A percentile compares a stretch with the other conserved stretches of the same genome.
Evolutionary conservation across 768 basidiomycete genomes (phyloP).

Genomic region (Candolleomyces aberdarensis): DNA sequence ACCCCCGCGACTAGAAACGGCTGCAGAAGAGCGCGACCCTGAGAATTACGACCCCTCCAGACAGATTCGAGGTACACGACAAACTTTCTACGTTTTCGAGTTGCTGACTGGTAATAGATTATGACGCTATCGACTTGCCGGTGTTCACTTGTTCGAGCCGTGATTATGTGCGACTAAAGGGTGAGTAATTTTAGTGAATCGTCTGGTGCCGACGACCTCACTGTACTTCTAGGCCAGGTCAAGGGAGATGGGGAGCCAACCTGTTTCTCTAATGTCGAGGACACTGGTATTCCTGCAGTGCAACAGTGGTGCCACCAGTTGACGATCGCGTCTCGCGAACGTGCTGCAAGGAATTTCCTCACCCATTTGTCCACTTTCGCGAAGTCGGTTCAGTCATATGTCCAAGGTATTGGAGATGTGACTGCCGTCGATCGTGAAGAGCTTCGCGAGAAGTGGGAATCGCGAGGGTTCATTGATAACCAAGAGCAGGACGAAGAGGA

Average conservation of each 20-base stretch:
- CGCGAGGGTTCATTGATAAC: slow-evolving; percentile 25
- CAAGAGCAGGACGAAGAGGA: slow-evolving; percentile 10
- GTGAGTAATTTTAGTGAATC: slow-evolving; percentile 19
- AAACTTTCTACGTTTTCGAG: slow-evolving; percentile 7
- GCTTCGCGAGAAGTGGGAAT: slow-evolving; percentile 53
- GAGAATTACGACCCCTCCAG: slow-evolving; percentile 51
- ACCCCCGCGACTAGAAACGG: slow-evolving; percentile 37
- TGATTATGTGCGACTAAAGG: slow-evolving; percentile 58
- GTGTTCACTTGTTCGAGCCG: slow-evolving; percentile 61
- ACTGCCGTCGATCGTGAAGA: slow-evolving; percentile 47
- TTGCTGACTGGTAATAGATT: slow-evolving; percentile 36
- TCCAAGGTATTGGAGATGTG: slow-evolving; percentile 50
- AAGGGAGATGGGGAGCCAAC: slow-evolving; percentile 57
- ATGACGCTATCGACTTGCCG: slow-evolving; percentile 56
- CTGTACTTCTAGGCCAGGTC: slow-evolving; percentile 41
- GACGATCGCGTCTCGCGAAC: slow-evolving; percentile 51
- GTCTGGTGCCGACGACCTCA: not conserved
- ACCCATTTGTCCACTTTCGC: slow-evolving; percentile 47
- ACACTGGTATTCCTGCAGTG: slow-evolving; percentile 55
- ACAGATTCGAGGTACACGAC: slow-evolving; percentile 41
- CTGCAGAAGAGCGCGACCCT: slow-evolving; percentile 55
- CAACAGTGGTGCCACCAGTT: slow-evolving; percentile 57
- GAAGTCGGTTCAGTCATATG: slow-evolving; percentile 43
- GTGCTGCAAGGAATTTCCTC: slow-evolving; percentile 40
- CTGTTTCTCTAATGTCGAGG: slow-evolving; percentile 49